Base-by-base conservation (phyloP, 495 filamentous ascomycete genomes). In the Penicillium arizonense region DNA sequence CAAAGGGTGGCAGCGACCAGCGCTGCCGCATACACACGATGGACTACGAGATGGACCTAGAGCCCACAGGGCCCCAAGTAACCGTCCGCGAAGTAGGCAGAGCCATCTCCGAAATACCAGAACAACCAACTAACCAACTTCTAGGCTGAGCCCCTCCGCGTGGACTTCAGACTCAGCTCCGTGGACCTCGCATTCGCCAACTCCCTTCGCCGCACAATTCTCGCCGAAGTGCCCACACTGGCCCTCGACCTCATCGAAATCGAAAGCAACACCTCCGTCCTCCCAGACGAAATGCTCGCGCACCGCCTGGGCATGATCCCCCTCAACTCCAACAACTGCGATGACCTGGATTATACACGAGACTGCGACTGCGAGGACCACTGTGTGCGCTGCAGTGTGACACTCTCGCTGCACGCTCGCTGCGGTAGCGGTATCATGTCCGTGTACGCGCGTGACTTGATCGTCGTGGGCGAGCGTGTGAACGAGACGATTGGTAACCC, bases 311-410 rank as follows among this genome's bases (percentile, higher is more conserved):
- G 94, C 28, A 84, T 98, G 28, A 84, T 97, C 52, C 95, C 95
- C 10, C 82, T 98, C 8, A 86, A 86, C 70, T 87, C 89, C 40
- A 86, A 87, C 53, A 86, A 88, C 63, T 86, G 92, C 67, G 90
- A 97, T 44, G 84, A 88, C 44, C 79, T 97, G 26, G 77, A 86
- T 51, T 96, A 96, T 75, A 87, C 87, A n/a, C 86, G 93, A 49
- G 94, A 97, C 69, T 98, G 94, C 77, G 89, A 93, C 56, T 98
- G 94, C 77, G 92, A 96, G 44, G 83, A 89, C 57, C 87, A 90
- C 76, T 98, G 94, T 74, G 87, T 93, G 55, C 79, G 85, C 49
- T 98, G 94, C 76, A 88, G 86, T 62, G 89, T 97, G 37, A 88
- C 82, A 26, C 80, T 97, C 2, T 82, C 77, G 10, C 80, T 98